phyloP scores from a whole-genome alignment of 495 filamentous ascomycete genomes.

The Daldinia bambusicola region DNA sequence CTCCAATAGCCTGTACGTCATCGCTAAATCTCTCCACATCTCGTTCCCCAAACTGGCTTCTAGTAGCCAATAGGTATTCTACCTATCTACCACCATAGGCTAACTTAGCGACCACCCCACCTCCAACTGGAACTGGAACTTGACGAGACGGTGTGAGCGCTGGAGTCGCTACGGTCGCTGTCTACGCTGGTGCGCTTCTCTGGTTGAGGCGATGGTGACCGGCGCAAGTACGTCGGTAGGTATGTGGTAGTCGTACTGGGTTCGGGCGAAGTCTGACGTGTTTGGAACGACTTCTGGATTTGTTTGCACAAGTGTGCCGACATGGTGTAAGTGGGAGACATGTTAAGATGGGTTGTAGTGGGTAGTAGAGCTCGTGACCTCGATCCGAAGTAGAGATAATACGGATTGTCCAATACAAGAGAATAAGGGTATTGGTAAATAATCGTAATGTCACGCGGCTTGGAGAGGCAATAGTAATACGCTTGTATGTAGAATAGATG shows the following conservation, averaged over 20 bases:
- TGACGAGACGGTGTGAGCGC: conserved; percentile 21
- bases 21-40: conserved; percentile 17
- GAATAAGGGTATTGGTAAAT: background rate
- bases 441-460: background rate
- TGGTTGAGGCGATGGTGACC: conserved; percentile 50
- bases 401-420: background rate
- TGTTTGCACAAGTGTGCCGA: conserved; percentile 63
- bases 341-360: conserved; percentile 35
- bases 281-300: conserved; percentile 61
- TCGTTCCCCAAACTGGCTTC: background rate
- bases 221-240: conserved; percentile 47
- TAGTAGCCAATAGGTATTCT: background rate
- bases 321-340: conserved; percentile 65
- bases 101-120: conserved; percentile 39
- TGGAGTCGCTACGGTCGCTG: conserved; percentile 51
- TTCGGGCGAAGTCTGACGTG: conserved; percentile 51
- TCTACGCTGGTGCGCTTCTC: conserved; percentile 57
- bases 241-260: conserved; percentile 37
- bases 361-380: conserved; percentile 21
- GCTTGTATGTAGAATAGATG: conserved; percentile 11
- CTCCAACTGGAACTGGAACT: conserved; percentile 42
- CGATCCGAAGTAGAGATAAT: conserved; percentile 1
- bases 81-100: too few species aligned
- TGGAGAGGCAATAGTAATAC: conserved; percentile 5
- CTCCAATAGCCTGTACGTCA: conserved; percentile 35